Percentiles rank a stretch among this genome's conserved stretches.
Conservation (phyloP, 2,329 filamentous ascomycete genomes). For the Cladophialophora chaetospira region DNA sequence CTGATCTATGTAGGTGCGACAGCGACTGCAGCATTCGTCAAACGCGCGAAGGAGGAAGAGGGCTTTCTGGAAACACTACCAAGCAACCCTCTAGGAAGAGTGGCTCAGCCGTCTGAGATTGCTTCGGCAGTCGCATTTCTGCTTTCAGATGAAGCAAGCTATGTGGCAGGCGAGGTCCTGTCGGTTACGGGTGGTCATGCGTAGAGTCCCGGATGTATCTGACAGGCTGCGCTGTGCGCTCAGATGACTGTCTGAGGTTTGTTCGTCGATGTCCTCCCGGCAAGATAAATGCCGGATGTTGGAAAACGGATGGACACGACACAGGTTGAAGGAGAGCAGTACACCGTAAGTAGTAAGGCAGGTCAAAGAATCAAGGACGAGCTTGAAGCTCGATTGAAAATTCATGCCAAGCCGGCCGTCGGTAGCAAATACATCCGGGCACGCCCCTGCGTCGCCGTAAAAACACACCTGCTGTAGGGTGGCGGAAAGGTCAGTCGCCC, state of each 20-base stretch:
- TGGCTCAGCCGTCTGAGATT: slow-evolving; percentile 34
- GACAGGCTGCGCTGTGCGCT: background rate
- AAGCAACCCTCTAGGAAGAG: slow-evolving; percentile 15
- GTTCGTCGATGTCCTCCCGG: too few relatives aligned
- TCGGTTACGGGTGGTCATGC: slow-evolving; percentile 17
- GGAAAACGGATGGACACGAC: too few relatives aligned
- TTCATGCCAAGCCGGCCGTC: too few relatives aligned
- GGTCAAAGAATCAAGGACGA: too few relatives aligned
- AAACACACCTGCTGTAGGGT: background rate
- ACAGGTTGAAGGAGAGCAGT: too few relatives aligned
- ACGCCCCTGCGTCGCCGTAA: too few relatives aligned
- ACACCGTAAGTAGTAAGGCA: too few relatives aligned
- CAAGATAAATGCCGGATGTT: too few relatives aligned
- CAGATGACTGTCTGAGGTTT: too few relatives aligned
- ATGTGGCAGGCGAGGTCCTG: slow-evolving; percentile 22
- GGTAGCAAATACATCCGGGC: too few relatives aligned
- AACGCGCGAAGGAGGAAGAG: slow-evolving; percentile 17
- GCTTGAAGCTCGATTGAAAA: too few relatives aligned
- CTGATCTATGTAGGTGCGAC: slow-evolving; percentile 13
- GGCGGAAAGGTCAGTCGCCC: background rate
- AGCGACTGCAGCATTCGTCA: slow-evolving; percentile 18
- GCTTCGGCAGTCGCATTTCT: slow-evolving; percentile 51
- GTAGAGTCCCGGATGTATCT: background rate
- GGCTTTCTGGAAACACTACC: slow-evolving; percentile 22
- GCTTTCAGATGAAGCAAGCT: slow-evolving; percentile 50